phyloP scores from a whole-genome alignment of 805 yeast genomes.

The Vanderwaltozyma polyspora region DNA sequence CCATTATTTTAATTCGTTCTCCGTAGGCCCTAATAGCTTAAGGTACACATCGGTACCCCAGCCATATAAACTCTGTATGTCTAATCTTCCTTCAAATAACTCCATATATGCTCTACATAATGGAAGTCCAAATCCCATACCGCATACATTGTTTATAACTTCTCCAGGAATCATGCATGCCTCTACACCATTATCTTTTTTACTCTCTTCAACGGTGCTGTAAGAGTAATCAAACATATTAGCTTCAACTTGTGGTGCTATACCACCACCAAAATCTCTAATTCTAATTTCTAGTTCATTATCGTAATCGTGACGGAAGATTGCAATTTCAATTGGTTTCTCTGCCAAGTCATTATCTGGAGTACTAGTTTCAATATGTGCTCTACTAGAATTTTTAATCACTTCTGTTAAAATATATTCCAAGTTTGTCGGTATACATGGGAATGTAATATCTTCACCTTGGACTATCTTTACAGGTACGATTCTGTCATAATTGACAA shows the following conservation, averaged over 20 bases:
- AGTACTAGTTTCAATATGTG: constrained; percentile 64
- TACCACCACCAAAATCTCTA: constrained; percentile 86
- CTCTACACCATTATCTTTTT: constrained; percentile 29
- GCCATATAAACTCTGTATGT: constrained; percentile 60
- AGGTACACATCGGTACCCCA: constrained; percentile 73
- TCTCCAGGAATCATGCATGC: constrained; percentile 60
- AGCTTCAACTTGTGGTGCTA: constrained; percentile 50
- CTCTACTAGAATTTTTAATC: constrained; percentile 76
- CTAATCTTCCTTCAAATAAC: constrained; percentile 59
- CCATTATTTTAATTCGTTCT: constrained; percentile 2
- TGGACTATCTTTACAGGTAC: constrained; percentile 48
- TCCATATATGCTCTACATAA: constrained; percentile 65
- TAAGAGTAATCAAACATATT: constrained; percentile 80
- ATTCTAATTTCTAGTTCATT: constrained; percentile 58
- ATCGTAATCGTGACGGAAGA: constrained; percentile 20
- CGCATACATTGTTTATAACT: constrained; percentile 61
- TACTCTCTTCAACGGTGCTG: constrained; percentile 42
- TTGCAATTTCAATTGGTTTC: constrained; percentile 19
- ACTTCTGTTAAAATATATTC: constrained; percentile 83
- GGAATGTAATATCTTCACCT: constrained; percentile 50
- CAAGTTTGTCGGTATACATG: constrained; percentile 78
- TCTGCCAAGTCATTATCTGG: constrained; percentile 11
- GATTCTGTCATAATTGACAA: constrained; percentile 69
- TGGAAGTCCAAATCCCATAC: constrained; percentile 95
- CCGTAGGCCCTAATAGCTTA: constrained; percentile 30